These are phyloP conservation scores for Imleria badia DNA, from an alignment of 768 basidiomycete species.

Conservation along the genomic window DNA sequence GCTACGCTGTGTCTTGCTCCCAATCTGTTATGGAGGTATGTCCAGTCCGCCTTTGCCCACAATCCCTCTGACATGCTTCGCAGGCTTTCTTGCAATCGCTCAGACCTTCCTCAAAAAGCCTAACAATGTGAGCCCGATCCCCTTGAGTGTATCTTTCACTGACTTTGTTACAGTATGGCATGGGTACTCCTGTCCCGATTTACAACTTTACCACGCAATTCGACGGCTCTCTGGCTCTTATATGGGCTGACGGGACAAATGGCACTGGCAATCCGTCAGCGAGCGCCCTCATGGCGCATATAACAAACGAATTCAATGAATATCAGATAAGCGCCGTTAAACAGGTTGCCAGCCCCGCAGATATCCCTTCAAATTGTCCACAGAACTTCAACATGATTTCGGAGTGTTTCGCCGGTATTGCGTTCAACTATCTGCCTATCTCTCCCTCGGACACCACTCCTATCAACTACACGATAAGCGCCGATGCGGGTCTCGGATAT, in stretches of 20 bases:
- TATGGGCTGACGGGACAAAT: conserved; percentile 72
- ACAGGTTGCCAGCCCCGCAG: conserved; percentile 44
- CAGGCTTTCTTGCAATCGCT: conserved; percentile 60
- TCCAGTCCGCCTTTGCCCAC: neutral
- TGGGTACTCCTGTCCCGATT: conserved; percentile 57
- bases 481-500: conserved; percentile 63
- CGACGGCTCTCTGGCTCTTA: conserved; percentile 48
- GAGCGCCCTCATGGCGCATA: conserved; percentile 55
- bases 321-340: conserved; percentile 49
- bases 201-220: conserved; percentile 47
- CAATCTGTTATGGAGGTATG: conserved; percentile 55
- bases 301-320: conserved; percentile 53
- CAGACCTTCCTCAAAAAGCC: conserved; percentile 58
- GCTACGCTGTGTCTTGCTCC: conserved; percentile 60
- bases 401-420: conserved; percentile 66
- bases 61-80: neutral
- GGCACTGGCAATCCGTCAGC: conserved; percentile 55
- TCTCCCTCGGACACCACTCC: conserved; percentile 31
- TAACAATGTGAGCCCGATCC: conserved; percentile 48
- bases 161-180: conserved; percentile 47
- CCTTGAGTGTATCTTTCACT: neutral
- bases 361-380: conserved; percentile 60
- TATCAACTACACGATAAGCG: conserved; percentile 69
- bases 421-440: conserved; percentile 57
- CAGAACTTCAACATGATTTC: conserved; percentile 74